A percentile compares a stretch with the other conserved stretches of the same genome.
Conservation (phyloP, 306 rosid species). For the Rosa rugosa region DNA sequence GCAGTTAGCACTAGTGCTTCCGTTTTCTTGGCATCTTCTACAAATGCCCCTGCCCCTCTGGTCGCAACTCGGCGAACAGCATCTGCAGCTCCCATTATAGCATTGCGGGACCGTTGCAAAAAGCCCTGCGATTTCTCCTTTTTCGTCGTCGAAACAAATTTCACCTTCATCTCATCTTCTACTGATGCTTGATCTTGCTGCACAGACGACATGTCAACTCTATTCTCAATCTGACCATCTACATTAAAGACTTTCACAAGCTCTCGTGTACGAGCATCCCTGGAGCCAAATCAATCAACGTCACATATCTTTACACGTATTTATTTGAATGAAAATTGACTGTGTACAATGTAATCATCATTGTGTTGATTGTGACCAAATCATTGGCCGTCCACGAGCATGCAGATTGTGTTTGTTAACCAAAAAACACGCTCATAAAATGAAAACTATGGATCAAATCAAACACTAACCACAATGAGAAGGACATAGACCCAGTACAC, state of each 20-base stretch:
- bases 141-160: constrained; percentile 70
- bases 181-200: constrained; percentile 75
- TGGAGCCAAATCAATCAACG: constrained; percentile 25
- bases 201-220: constrained; percentile 69
- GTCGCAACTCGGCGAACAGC: constrained; percentile 96
- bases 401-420: background rate
- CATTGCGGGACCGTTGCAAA: constrained; percentile 87
- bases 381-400: background rate
- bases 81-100: constrained; percentile 97
- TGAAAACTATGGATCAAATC: background rate
- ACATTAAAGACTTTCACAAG: constrained; percentile 86
- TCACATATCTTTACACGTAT: background rate
- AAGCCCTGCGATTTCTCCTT: constrained; percentile 91
- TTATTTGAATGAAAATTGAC: background rate
- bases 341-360: background rate
- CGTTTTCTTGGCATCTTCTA: constrained; percentile 74
- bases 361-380: background rate
- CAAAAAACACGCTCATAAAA: background rate
- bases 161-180: constrained; percentile 85
- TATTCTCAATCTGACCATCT: constrained; percentile 86
- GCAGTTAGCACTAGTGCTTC: constrained; percentile 70
- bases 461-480: constrained; percentile 74
- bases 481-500: constrained; percentile 73
- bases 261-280: constrained; percentile 95
- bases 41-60: constrained; percentile 92